Conservation (phyloP, 345 rosid species). For the Microthlaspi erraticum region DNA sequence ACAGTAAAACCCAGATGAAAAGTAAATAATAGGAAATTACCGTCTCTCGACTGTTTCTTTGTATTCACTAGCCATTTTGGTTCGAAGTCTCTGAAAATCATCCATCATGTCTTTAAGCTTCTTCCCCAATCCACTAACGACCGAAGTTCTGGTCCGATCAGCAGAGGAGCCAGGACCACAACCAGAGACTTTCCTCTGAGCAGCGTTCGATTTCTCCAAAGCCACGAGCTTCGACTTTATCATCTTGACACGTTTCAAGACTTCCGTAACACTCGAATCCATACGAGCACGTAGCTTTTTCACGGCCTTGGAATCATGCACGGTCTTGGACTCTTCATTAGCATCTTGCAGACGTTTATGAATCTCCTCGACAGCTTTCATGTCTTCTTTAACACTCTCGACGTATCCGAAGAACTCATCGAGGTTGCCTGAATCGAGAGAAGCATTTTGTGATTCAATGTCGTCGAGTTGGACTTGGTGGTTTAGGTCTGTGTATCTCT, state of each 20-base stretch:
- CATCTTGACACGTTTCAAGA: slow-evolving; percentile 70
- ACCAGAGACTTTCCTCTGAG: slow-evolving; percentile 66
- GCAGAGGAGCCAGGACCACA: slow-evolving; percentile 89
- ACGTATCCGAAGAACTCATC: slow-evolving; percentile 83
- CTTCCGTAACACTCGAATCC: slow-evolving; percentile 66
- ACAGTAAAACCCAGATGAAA: slow-evolving; percentile 3
- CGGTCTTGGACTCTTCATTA: slow-evolving; percentile 69
- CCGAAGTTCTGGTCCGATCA: slow-evolving; percentile 82
- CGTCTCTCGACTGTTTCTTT: slow-evolving; percentile 77
- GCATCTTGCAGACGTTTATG: slow-evolving; percentile 66
- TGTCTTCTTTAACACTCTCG: slow-evolving; percentile 79
- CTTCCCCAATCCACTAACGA: slow-evolving; percentile 79
- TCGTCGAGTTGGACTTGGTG: slow-evolving; percentile 54
- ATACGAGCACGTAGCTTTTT: slow-evolving; percentile 66
- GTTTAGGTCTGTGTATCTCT: slow-evolving; percentile 56
- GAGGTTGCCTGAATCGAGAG: slow-evolving; percentile 57
- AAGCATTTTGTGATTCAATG: slow-evolving; percentile 48
- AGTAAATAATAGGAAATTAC: slow-evolving; percentile 10
- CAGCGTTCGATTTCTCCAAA: slow-evolving; percentile 75
- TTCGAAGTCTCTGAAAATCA: slow-evolving; percentile 62
- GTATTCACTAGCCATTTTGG: slow-evolving; percentile 65
- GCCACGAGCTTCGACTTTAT: slow-evolving; percentile 76
- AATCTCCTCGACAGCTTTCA: slow-evolving; percentile 65
- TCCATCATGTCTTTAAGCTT: slow-evolving; percentile 80
- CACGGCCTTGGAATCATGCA: slow-evolving; percentile 70